Evolutionary conservation across 176 grass and related monocot species (phyloP).

Genomic region (Rhynchospora breviuscula): DNA sequence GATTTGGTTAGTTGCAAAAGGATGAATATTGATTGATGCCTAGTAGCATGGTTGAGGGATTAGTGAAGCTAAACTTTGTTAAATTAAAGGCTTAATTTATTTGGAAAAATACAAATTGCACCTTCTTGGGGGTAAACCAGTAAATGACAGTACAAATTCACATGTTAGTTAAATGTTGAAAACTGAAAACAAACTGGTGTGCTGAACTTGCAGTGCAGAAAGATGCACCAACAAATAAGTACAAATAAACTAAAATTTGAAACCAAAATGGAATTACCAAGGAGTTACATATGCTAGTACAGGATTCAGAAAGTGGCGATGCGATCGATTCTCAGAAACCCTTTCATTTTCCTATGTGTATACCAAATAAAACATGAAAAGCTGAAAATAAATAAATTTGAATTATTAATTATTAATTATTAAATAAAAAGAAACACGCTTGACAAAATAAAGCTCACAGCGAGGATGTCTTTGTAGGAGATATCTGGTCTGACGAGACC

Average conservation of each 20-base stretch:
- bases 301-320: slow-evolving; percentile 59
- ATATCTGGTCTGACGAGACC: slow-evolving; percentile 56
- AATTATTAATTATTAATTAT: no score
- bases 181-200: background rate
- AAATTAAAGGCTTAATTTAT: background rate
- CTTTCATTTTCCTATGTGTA: slow-evolving; percentile 24
- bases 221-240: no score
- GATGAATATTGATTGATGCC: background rate
- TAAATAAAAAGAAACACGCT: no score
- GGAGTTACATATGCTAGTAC: slow-evolving; percentile 83
- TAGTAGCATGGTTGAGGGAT: background rate
- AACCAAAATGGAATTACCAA: slow-evolving; percentile 37
- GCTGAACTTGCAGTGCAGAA: background rate
- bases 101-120: background rate
- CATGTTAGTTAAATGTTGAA: background rate
- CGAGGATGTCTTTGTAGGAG: slow-evolving; percentile 52
- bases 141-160: no score
- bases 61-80: background rate
- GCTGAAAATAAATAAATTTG: background rate
- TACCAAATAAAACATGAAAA: background rate
- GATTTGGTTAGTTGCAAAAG: background rate
- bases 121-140: no score
- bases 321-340: slow-evolving; percentile 42
- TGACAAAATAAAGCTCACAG: slow-evolving; percentile 31
- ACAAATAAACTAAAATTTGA: no score